phyloP scores from a whole-genome alignment of 306 rosid genomes.

The Neltuma alba region DNA sequence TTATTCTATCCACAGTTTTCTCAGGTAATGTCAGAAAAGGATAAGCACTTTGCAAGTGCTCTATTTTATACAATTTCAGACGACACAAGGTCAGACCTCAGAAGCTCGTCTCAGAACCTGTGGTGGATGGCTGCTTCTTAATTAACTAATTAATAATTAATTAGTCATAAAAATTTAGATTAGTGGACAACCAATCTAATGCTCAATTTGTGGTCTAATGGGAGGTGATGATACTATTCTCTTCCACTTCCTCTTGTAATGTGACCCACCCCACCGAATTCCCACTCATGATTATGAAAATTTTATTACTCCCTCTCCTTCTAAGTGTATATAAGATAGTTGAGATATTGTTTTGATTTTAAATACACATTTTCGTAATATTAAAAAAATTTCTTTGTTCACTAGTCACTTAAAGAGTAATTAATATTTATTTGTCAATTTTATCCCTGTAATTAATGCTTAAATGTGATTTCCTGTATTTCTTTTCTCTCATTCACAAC shows the following conservation, averaged over 20 bases:
- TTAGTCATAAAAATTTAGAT: not conserved
- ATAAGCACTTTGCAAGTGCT: conserved; percentile 17
- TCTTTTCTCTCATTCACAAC: no score
- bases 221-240: not conserved
- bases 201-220: conserved; percentile 33
- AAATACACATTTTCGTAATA: no score
- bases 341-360: no score
- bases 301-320: no score
- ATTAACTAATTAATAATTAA: not conserved
- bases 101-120: not conserved
- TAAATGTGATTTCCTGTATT: no score
- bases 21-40: conserved; percentile 4
- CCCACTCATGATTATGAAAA: no score
- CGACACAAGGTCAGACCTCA: not conserved
- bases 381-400: no score
- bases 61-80: conserved; percentile 15
- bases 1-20: not conserved
- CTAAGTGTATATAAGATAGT: no score
- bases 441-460: no score
- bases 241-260: not conserved
- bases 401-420: no score
- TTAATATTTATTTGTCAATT: no score
- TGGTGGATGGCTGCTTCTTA: conserved; percentile 4
- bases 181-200: conserved; percentile 15
- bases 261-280: not conserved